These are phyloP conservation scores for Fusarium sp. DNA, from an alignment of 2,329 filamentous ascomycete genomes.

Conservation along the genomic window DNA sequence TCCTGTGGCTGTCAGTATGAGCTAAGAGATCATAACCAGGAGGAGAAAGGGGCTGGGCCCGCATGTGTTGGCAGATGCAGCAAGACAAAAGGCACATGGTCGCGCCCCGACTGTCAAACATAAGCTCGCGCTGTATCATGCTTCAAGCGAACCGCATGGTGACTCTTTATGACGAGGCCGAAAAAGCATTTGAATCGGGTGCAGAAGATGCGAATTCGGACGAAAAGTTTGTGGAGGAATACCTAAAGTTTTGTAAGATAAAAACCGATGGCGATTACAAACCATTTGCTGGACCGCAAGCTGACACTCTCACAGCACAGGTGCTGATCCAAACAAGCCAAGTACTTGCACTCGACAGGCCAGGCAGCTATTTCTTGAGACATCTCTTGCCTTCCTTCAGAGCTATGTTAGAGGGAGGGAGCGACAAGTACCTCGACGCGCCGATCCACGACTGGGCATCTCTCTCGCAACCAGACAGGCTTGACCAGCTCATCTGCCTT, in stretches of 20 bases:
- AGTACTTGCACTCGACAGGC: background rate
- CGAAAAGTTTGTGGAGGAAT: background rate
- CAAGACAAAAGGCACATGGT: background rate
- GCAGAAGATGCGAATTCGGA: background rate
- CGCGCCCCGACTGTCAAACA: background rate
- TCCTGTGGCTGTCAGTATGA: background rate
- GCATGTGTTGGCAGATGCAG: background rate
- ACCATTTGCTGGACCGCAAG: background rate
- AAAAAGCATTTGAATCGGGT: background rate
- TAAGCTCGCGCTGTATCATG: background rate
- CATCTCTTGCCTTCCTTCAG: background rate
- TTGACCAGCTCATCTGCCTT: constrained; percentile 7
- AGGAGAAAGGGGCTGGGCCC: background rate
- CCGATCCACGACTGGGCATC: constrained; percentile 8
- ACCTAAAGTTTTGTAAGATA: background rate
- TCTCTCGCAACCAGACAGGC: background rate
- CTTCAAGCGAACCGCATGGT: background rate
- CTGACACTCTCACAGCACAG: background rate
- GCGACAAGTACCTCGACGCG: background rate
- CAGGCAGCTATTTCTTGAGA: background rate
- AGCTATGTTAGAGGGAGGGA: background rate
- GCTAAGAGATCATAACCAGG: background rate
- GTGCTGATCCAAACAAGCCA: background rate
- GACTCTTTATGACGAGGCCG: background rate
- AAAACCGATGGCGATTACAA: background rate